Evolutionary conservation across 306 rosid genomes (phyloP).

Genomic region (Ceratonia siliqua): DNA sequence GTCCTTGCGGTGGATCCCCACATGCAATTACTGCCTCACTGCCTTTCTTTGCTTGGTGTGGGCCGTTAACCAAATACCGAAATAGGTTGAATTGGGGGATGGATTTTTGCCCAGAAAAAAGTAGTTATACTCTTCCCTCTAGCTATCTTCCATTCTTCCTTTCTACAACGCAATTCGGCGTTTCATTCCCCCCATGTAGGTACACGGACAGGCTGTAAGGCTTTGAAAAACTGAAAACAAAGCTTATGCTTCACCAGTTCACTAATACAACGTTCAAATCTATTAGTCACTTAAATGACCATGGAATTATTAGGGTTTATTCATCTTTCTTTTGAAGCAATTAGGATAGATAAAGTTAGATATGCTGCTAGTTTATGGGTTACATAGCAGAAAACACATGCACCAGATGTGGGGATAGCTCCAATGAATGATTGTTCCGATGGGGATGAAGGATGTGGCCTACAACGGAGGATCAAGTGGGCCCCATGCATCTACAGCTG

Average conservation of each 20-base stretch:
- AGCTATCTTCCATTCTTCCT: constrained; percentile 30
- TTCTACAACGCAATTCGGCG: neutral
- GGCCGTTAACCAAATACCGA: neutral
- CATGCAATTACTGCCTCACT: constrained; percentile 42
- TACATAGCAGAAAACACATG: too few species aligned
- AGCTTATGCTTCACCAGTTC: neutral
- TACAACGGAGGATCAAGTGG: constrained; percentile 29
- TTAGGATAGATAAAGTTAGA: too few species aligned
- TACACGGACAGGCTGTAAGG: constrained; percentile 28
- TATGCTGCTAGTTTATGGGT: too few species aligned
- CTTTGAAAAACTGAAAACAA: constrained; percentile 31
- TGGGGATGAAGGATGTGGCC: constrained; percentile 21
- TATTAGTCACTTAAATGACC: too few species aligned
- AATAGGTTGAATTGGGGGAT: constrained; percentile 21
- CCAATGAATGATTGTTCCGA: neutral
- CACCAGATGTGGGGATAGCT: neutral
- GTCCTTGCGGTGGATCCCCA: constrained; percentile 50
- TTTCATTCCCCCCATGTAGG: constrained; percentile 32
- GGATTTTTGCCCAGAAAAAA: constrained; percentile 38
- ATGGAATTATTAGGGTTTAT: too few species aligned
- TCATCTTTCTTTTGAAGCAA: too few species aligned
- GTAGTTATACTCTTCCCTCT: neutral
- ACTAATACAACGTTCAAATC: too few species aligned
- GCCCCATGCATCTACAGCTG: constrained; percentile 15
- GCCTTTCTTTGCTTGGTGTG: constrained; percentile 19